Base-by-base conservation (phyloP, 805 yeast species). In the Myxozyma vanderwaltii region DNA sequence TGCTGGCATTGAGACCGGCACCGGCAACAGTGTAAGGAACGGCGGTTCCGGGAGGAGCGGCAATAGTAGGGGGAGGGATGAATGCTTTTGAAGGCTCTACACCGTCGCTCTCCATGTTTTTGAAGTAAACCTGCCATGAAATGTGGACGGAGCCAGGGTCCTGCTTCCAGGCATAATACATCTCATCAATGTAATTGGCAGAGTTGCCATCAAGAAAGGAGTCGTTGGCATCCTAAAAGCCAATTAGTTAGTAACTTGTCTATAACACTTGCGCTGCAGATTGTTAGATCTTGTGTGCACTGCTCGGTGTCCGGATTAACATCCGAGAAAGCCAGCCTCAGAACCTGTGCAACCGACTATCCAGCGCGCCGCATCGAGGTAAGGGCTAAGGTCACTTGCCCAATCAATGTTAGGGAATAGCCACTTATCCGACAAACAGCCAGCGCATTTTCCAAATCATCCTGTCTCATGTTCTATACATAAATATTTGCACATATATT, bases 151-250 rank as follows among this genome's bases (percentile, higher is more conserved):
- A 84, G 45, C 79, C 64, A 31, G 98, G 99, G 74, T 94, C 99
- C 65, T 83, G 75, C 70, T 84, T 82, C 98, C 98, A 94, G 52
- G 96, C 91, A 65, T 84, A 84, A 76, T 91, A 94, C 99, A 94
- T 94, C 79, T 94, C 97, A 75, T 94, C 99, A 69, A 94, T 88
- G 76, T 94, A 94, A 70, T 85, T 85, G 64, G 96, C 94, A 75
- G 89, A 89, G 73, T 85, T 84, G 61, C 94, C 83, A 67, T 88
- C 88, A 67, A 91, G 77, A 75, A 94, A 94, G 43, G 84, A 81
- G 76, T 94, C 99, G 58, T 68, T 67, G 46, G 64, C 55, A 39
- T 59, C 61, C 65, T 62, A 26, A 1, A 35, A 15, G 35, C 5
- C 19, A 7, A 50, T 24, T 21, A 27, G 40, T 38, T 50, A 39